Evolutionary conservation across 2,329 filamentous ascomycete species (phyloP), one percentile per base, ranked within the genome.

Genomic region (Arthrocladium fulminans): DNA sequence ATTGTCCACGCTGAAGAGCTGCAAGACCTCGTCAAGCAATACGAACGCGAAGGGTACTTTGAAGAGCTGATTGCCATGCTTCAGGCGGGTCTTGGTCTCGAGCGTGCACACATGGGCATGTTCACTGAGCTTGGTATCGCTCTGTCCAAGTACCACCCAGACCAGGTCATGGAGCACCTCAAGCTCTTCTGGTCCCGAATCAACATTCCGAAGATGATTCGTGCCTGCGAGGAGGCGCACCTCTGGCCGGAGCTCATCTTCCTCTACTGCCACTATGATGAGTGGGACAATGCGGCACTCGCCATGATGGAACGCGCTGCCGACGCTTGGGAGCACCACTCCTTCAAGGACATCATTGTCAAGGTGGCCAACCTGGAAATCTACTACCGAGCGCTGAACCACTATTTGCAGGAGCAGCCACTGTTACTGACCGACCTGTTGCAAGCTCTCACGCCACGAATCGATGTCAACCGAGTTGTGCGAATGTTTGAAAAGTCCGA

Each of bases 361-460:
- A 98, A 98, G 79, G 90, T 96, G 57, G 87, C 89, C 62, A 98
- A 98, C 71, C 72, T 98, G 62, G 94, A 98, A 70, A 98, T 98
- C 61, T 98, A 97, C 75, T 98, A 98, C 76, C 86, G 90, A 47
- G 88, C 87, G 23, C 78, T 97, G 63, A 94, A 90, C 73, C 96
- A 96, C 71, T 97, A 97, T 68, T 80, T 98, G 34, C 88, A 97
- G 71, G 88, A 98, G 70, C 92, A 98, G 66, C 92, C 92, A 27
- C 87, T 90, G 10, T 78, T 98, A 39, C 73, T 98, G 55, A 98
- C 92, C n/a, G 92, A 98, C 63, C 79, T 98, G 25, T 78, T 98
- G 48, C 89, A 96, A 64, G 86, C 80, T 9, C 75, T 98, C 54
- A 95, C 92, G n/a, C 70, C 89, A 40, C 85, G 92, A 52, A 90